Evolutionary conservation across 805 yeast species (phyloP), one percentile per base, ranked within the genome.

Genomic region (Spathaspora arborariae): DNA sequence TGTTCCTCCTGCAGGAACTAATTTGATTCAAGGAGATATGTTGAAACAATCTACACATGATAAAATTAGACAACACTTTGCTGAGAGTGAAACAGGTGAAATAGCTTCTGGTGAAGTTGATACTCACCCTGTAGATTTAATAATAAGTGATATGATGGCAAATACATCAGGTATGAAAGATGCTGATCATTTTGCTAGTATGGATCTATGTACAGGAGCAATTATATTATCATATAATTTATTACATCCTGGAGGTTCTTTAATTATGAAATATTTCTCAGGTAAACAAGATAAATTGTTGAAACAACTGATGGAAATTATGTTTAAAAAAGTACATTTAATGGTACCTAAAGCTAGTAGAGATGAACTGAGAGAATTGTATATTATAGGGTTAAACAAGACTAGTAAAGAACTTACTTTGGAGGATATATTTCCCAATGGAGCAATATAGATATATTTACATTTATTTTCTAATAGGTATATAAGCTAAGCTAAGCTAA

Each of bases 191-290:
- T 68, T 77, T 11, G 81, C 80, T 54, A 89, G 96, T 50, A 85
- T 94, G 88, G 91, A 91, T 59, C 69, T 92, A 22, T 92, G 97
- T 63, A 94, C 88, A 56, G 97, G 97, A 0, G 97, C 96, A 0
- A 63, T 94, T 44, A 74, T 88, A 5, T 75, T 91, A 42, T 84
- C 95, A 1, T 74, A 84, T 45, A 85, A 82, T 50, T 65, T 87
- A n/a, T 65, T 94, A 21, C 80, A 73, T 50, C 79, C 82, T 4
- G 79, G 79, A 21, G 99, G 99, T 0, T 57, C 70, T 9, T 79
- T 88, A 57, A 84, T 89, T 11, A 85, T 96, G 72, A 94, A 94
- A 64, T 85, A 83, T 55, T 91, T 79, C 63, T 79, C 91, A 0
- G 99, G 99, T 0, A 72, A 76, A 35, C 96, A 89, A 55, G 97